Evolutionary conservation across 1,284 basidiomycete genomes (phyloP), one percentile per base, ranked within the genome.

Genomic region (Quambalaria eucalypti): DNA sequence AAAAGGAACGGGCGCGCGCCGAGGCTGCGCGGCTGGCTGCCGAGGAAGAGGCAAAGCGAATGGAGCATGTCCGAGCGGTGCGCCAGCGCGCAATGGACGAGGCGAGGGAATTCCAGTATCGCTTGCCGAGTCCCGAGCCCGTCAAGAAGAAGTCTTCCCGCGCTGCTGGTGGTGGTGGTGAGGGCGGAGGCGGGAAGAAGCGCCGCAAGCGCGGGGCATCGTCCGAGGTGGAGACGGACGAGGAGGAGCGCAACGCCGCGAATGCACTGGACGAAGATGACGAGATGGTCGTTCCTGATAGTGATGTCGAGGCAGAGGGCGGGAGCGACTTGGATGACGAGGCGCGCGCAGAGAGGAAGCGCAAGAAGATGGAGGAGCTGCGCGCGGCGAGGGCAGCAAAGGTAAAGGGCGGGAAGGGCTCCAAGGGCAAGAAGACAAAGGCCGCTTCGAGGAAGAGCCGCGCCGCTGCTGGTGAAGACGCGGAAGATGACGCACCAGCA

Each of bases 11-110:
- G 46, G 65, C 64, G 51, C 56, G 59, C 10, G 56, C 61, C 19
- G 59, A 59, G 47, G 61, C 61, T n/a, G 68, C 69, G 47, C 71
- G 67, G 42, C 61, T 64, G 60, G 61, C 60, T 26, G 57, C 60
- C 25, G 42, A 46, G 5, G 60, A 59, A 19, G 62, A 66, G 38
- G 61, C 66, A 42, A 66, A 71, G 62, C 56, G 57, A 44, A 61
- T 74, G 54, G 65, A 63, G 12, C 65, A 64, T 44, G 66, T 66
- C 59, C 62, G 69, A 8, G 61, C 59, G 39, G 57, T 14, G 4
- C 19, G 42, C 14, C 42, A 21, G 4, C 19, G 57, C 5, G 57
- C 69, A 21, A 60, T 65, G 1, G 70, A 72, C 25, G 42, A 46
- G 42, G 42, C 51, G 42, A 21, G 42, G 6, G 42, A 46, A 21